Evolutionary conservation across 495 filamentous ascomycete species (phyloP).

Genomic region (Lasiosphaeria ovina): DNA sequence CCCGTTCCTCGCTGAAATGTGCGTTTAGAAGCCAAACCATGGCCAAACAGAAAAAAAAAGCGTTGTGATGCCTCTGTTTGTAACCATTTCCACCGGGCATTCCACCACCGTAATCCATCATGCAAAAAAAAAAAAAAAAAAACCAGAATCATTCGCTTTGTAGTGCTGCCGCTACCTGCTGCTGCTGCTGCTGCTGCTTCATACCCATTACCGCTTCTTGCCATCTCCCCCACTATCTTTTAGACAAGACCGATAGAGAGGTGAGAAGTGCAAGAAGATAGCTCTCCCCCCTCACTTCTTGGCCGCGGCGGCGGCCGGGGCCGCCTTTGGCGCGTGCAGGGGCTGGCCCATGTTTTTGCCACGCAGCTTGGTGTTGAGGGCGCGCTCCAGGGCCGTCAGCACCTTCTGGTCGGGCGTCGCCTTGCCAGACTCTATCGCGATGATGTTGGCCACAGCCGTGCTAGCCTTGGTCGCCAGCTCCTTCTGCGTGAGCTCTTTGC

Average conservation of each 20-base stretch:
- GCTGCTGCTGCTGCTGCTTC: background rate
- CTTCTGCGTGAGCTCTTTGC: conserved; percentile 87
- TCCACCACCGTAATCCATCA: background rate
- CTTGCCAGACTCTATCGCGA: conserved; percentile 81
- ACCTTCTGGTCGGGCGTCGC: conserved; percentile 85
- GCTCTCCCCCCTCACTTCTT: conserved; percentile 30
- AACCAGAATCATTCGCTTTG: too few species aligned
- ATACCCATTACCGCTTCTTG: background rate
- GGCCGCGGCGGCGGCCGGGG: background rate
- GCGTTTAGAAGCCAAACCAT: background rate
- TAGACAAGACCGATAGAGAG: background rate
- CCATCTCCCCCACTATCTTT: too few species aligned
- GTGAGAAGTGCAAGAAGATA: background rate
- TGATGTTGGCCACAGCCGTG: conserved; percentile 73
- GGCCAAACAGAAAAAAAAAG: background rate
- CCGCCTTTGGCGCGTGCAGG: conserved; percentile 69
- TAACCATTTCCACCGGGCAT: too few species aligned
- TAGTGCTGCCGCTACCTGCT: background rate
- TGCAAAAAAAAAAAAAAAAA: background rate
- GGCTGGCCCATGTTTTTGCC: conserved; percentile 74
- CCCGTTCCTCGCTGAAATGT: conserved; percentile 11
- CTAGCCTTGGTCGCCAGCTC: conserved; percentile 94
- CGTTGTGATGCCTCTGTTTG: background rate
- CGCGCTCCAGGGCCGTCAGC: conserved; percentile 73
- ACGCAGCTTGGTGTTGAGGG: conserved; percentile 81